Conservation (phyloP, 352 stramenopile species). For the Lagenidium giganteum region DNA sequence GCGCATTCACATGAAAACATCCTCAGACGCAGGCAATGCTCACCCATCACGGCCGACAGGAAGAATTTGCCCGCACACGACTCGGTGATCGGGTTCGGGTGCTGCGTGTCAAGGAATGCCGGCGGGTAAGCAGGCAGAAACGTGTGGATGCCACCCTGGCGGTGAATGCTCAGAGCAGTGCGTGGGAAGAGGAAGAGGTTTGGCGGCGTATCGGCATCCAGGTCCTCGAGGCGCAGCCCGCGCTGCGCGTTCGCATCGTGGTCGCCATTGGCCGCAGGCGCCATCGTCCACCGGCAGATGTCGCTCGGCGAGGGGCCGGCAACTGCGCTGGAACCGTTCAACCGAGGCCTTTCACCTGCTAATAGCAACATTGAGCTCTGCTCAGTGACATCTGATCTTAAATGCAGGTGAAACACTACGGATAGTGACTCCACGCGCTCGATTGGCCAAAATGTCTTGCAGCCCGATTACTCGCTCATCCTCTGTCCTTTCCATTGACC, state of each 20-base stretch:
- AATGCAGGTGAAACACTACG: too few relatives aligned
- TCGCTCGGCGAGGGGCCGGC: too few relatives aligned
- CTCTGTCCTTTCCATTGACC: too few relatives aligned
- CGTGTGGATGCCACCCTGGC: constrained; percentile 54
- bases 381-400: too few relatives aligned
- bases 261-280: neutral
- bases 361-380: too few relatives aligned
- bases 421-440: too few relatives aligned
- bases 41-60: constrained; percentile 71
- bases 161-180: constrained; percentile 39
- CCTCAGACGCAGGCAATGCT: constrained; percentile 4
- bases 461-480: too few relatives aligned
- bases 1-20: neutral
- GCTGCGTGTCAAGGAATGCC: constrained; percentile 49
- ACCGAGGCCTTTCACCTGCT: too few relatives aligned
- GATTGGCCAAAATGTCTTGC: too few relatives aligned
- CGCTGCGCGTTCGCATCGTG: constrained; percentile 47
- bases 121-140: constrained; percentile 73
- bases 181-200: constrained; percentile 81
- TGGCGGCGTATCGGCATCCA: constrained; percentile 51
- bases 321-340: too few relatives aligned
- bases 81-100: constrained; percentile 73
- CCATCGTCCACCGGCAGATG: too few relatives aligned
- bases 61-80: constrained; percentile 82
- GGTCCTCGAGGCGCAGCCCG: constrained; percentile 49